Conservation (phyloP, 257 asterid species). For the Henckelia pumila region DNA sequence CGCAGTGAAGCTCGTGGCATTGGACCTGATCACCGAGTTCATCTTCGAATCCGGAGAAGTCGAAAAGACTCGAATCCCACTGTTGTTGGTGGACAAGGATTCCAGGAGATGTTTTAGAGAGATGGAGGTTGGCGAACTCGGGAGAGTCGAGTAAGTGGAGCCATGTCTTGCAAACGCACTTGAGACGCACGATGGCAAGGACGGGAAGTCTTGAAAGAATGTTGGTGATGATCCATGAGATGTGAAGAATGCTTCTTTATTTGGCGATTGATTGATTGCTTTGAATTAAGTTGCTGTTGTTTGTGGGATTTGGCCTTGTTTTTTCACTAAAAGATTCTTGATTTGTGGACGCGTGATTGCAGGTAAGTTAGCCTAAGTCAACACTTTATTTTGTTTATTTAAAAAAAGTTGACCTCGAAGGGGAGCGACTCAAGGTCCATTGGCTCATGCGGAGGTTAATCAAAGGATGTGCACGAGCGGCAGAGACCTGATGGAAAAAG, state of each 20-base stretch:
- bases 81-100: constrained; percentile 10
- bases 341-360: no score
- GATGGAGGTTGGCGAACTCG: constrained; percentile 29
- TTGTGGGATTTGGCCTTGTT: background rate
- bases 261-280: constrained; percentile 6
- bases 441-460: no score
- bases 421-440: no score
- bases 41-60: constrained; percentile 26
- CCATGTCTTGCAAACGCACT: constrained; percentile 40
- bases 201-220: constrained; percentile 36
- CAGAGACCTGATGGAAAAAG: no score
- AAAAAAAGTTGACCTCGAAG: no score
- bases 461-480: no score
- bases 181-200: constrained; percentile 22
- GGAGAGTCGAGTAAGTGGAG: constrained; percentile 12
- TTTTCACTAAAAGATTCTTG: no score
- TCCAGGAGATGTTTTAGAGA: constrained; percentile 28
- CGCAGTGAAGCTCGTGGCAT: constrained; percentile 24
- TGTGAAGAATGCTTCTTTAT: constrained; percentile 23
- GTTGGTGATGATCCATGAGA: constrained; percentile 27
- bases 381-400: no score
- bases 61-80: background rate
- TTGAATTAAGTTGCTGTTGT: background rate
- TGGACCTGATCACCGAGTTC: constrained; percentile 2
- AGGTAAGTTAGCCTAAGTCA: no score